Evolutionary conservation across 768 basidiomycete genomes (phyloP).

Genomic region (Boletus patriciae): DNA sequence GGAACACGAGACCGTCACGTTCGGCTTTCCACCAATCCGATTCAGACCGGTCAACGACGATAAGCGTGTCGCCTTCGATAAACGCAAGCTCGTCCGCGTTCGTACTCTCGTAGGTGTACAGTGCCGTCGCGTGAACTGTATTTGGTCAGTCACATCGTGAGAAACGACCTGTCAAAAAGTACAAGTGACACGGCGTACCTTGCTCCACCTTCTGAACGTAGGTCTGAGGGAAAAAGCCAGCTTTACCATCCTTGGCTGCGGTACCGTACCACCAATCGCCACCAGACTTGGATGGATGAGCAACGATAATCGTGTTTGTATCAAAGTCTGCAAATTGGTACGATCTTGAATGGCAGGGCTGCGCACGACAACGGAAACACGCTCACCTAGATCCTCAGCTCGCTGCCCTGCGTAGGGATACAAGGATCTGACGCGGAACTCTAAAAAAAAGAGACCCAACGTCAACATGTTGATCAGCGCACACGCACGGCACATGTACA

Average conservation of each 20-base stretch:
- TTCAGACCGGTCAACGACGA: constrained; percentile 81
- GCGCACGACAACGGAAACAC: not conserved
- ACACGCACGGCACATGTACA: constrained; percentile 4
- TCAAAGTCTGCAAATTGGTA: constrained; percentile 58
- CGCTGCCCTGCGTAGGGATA: constrained; percentile 87
- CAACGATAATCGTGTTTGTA: constrained; percentile 73
- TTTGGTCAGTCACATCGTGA: not conserved
- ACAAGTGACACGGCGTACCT: constrained; percentile 39
- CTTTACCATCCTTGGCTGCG: constrained; percentile 57
- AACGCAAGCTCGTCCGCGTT: constrained; percentile 86
- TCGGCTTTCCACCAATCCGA: constrained; percentile 97
- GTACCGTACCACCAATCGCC: constrained; percentile 96
- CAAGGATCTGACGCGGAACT: constrained; percentile 72
- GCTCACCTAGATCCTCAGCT: constrained; percentile 82
- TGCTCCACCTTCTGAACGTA: constrained; percentile 75
- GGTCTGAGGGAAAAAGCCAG: constrained; percentile 88
- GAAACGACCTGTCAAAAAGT: not conserved
- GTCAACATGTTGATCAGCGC: constrained; percentile 1
- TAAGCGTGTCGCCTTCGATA: constrained; percentile 72
- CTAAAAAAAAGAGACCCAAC: constrained; percentile 39
- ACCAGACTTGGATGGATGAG: constrained; percentile 81
- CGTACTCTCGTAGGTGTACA: constrained; percentile 72
- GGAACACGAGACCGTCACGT: constrained; percentile 77
- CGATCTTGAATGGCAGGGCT: constrained; percentile 2
- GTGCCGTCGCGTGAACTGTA: constrained; percentile 69